Conservation (phyloP, 108 stramenopile species). For the Fragilaria crotonensis region DNA sequence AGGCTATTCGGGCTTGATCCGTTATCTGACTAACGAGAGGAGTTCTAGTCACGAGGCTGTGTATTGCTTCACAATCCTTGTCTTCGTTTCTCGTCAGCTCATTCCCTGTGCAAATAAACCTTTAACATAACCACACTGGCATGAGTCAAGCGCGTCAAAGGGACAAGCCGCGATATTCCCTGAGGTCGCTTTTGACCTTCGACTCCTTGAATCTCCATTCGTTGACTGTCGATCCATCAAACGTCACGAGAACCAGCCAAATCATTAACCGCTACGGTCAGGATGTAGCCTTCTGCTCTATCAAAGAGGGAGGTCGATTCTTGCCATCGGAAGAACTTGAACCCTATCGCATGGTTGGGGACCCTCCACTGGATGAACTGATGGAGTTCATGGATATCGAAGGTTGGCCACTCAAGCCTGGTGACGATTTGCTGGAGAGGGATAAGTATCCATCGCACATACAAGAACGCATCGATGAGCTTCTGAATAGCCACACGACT, state of each 20-base stretch:
- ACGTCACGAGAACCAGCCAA: background rate
- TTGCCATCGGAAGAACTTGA: constrained; percentile 42
- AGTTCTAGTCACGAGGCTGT: too few species aligned
- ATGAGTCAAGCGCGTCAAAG: too few species aligned
- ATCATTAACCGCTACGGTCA: constrained; percentile 3
- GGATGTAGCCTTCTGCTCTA: background rate
- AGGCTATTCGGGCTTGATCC: too few species aligned
- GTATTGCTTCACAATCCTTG: too few species aligned
- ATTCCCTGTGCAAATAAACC: too few species aligned
- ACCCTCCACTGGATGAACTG: constrained; percentile 50
- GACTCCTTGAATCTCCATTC: background rate
- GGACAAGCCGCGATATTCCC: background rate
- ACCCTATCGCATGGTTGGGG: constrained; percentile 58
- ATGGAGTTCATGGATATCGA: constrained; percentile 32
- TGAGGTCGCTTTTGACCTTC: background rate
- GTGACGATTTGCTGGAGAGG: constrained; percentile 45
- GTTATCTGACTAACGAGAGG: too few species aligned
- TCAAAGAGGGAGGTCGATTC: constrained; percentile 35
- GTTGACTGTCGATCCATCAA: background rate
- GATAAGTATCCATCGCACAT: constrained; percentile 1
- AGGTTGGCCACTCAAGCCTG: constrained; percentile 11
- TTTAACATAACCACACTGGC: too few species aligned
- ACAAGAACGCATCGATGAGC: background rate
- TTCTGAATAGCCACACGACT: constrained; percentile 20
- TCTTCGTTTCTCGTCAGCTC: too few species aligned